Evolutionary conservation across 805 yeast genomes (phyloP).

Genomic region (Wickerhamomyces alni): DNA sequence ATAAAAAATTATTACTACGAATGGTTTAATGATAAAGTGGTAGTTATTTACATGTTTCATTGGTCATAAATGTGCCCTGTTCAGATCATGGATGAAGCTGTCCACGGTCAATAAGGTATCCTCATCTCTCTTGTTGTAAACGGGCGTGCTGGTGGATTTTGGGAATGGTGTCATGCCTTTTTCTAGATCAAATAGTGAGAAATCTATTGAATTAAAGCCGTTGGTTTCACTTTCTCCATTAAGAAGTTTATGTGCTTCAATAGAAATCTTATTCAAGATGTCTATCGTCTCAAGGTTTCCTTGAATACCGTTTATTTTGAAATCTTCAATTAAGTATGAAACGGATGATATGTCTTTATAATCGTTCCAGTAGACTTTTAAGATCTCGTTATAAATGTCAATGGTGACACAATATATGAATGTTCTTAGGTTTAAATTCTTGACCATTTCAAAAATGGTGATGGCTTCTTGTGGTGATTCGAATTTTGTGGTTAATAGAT

Average conservation of each 20-base stretch:
- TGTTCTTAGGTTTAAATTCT: conserved; percentile 26
- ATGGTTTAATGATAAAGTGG: too few species aligned
- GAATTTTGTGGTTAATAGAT: conserved; percentile 5
- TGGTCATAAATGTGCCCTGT: not conserved
- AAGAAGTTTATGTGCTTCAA: conserved; percentile 9
- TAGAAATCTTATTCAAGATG: conserved; percentile 5
- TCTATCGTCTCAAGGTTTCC: conserved; percentile 28
- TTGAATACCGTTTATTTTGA: conserved; percentile 35
- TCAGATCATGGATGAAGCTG: conserved; percentile 5
- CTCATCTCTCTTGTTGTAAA: conserved; percentile 14
- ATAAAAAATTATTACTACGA: too few species aligned
- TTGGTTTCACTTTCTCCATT: not conserved
- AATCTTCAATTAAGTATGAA: conserved; percentile 31
- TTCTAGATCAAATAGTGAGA: conserved; percentile 3
- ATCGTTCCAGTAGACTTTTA: conserved; percentile 31
- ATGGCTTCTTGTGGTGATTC: conserved; percentile 22
- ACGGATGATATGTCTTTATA: conserved; percentile 31
- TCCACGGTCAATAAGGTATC: conserved; percentile 9
- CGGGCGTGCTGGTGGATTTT: conserved; percentile 8
- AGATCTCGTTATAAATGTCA: conserved; percentile 31
- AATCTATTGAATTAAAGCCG: conserved; percentile 3
- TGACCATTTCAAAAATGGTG: conserved; percentile 29
- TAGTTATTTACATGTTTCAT: not conserved
- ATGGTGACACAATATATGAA: conserved; percentile 32
- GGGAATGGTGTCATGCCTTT: conserved; percentile 4